Conservation (phyloP, 345 rosid genomes). For the Mercurialis annua region DNA sequence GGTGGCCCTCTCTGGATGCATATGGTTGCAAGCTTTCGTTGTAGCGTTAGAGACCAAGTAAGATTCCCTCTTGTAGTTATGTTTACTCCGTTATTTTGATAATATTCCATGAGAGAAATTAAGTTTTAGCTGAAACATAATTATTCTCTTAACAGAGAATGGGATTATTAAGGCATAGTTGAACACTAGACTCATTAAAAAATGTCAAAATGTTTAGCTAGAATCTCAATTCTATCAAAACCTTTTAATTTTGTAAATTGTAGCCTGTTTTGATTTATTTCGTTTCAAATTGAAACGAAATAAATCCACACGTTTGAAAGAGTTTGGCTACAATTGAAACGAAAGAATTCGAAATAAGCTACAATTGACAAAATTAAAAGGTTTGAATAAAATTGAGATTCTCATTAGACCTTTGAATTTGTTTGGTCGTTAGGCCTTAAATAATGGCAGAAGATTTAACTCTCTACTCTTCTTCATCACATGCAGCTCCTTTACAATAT, state of each 20-base stretch:
- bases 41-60: conserved; percentile 93
- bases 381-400: no score
- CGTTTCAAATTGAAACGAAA: no score
- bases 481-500: conserved; percentile 82
- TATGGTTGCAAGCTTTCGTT: conserved; percentile 98
- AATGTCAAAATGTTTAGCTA: no score
- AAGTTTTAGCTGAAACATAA: neutral
- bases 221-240: no score
- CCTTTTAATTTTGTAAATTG: no score
- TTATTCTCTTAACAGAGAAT: neutral
- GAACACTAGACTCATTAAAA: neutral
- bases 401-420: no score
- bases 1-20: conserved; percentile 97
- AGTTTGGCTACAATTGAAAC: no score
- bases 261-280: no score
- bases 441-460: neutral
- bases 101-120: neutral
- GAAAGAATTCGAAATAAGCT: no score
- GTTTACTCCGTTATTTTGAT: neutral
- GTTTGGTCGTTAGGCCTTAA: no score
- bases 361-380: no score
- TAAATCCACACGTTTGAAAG: no score
- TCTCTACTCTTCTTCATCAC: conserved; percentile 7
- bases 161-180: neutral
- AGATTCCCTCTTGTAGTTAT: conserved; percentile 19